Base-by-base conservation (phyloP, 2,329 filamentous ascomycete species). In the Pestalotiopsis sp. region DNA sequence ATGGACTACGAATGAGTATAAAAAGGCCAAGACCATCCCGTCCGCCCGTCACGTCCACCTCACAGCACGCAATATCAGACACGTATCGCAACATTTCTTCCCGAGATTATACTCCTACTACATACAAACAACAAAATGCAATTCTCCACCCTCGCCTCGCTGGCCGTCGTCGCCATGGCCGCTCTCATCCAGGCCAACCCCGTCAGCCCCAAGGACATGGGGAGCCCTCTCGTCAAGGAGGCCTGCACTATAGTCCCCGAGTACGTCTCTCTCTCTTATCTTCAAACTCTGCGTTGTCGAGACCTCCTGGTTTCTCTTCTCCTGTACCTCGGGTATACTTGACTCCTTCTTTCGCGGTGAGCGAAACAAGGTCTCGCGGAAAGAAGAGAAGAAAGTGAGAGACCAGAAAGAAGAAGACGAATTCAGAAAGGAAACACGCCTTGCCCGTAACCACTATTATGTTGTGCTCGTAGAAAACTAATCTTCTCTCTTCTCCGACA, bases 131-230 rank as follows among this genome's bases (percentile, higher is more conserved):
- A 59, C 4, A 59, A 17, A 67, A 67, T 67, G 68, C 68, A 62
- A 9, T 27, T 64, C 38, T 20, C 58, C n/a, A 64, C 36, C 36
- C 49, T 67, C 11, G 36, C 64, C 14, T 52, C 66, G 14, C 55
- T 39, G 5, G n/a, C 62, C 39, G 23, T 65, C 20, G 39, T 69
- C 31, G 55, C 31, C 11, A 31, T 59, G 13, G 62, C 62, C 9
- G 66, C 65, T 20, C 41, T 65, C 39, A 55, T 67, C 11, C 62
- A 65, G 38, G 62, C 67, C 52, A 27, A 38, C 23, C 67, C 61
- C 12, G 25, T 68, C 27, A 58, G 38, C 52, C 39, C 38, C 38
- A 12, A 23, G 20, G 66, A 45, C 23, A 14, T 27, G 2, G 25
- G 17, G 1, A 27, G 38, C 11, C 6, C 38, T n/a, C 60, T 58